These are phyloP conservation scores for Candida ulmi DNA, from an alignment of 805 yeast genomes.

Conservation along the genomic window DNA sequence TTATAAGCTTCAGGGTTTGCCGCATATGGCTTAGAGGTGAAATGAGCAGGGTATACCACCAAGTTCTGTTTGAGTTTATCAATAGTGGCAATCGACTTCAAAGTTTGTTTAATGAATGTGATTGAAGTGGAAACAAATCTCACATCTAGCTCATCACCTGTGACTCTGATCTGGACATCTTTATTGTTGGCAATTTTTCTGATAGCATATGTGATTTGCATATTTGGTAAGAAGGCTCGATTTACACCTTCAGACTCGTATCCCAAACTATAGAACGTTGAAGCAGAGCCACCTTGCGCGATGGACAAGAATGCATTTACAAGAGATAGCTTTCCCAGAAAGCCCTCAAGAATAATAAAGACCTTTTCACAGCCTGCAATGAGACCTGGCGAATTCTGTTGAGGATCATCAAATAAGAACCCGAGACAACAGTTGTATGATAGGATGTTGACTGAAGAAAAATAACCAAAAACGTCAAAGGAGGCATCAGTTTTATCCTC, in stretches of 20 bases:
- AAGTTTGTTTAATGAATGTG: slow-evolving; percentile 44
- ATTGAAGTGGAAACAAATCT: slow-evolving; percentile 54
- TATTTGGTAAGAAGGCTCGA: slow-evolving; percentile 62
- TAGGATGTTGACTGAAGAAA: slow-evolving; percentile 49
- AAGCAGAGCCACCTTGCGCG: slow-evolving; percentile 54
- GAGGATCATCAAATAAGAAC: slow-evolving; percentile 57
- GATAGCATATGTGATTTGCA: slow-evolving; percentile 50
- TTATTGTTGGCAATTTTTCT: slow-evolving; percentile 20
- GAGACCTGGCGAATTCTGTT: slow-evolving; percentile 55
- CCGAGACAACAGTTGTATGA: slow-evolving; percentile 70
- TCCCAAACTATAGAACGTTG: slow-evolving; percentile 40
- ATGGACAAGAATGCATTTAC: slow-evolving; percentile 66
- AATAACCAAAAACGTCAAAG: slow-evolving; percentile 1
- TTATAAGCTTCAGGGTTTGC: slow-evolving; percentile 10
- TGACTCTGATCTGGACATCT: slow-evolving; percentile 44
- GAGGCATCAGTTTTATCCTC: not conserved
- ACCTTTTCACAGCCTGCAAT: slow-evolving; percentile 72
- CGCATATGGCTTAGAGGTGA: not conserved
- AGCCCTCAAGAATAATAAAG: slow-evolving; percentile 56
- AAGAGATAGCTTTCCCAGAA: slow-evolving; percentile 61
- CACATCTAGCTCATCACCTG: slow-evolving; percentile 69
- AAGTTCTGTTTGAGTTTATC: slow-evolving; percentile 27
- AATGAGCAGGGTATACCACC: slow-evolving; percentile 6
- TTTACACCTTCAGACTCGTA: slow-evolving; percentile 46
- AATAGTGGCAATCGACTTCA: slow-evolving; percentile 41